Conservation (phyloP, 495 filamentous ascomycete species). For the Penicillium waksmanii region DNA sequence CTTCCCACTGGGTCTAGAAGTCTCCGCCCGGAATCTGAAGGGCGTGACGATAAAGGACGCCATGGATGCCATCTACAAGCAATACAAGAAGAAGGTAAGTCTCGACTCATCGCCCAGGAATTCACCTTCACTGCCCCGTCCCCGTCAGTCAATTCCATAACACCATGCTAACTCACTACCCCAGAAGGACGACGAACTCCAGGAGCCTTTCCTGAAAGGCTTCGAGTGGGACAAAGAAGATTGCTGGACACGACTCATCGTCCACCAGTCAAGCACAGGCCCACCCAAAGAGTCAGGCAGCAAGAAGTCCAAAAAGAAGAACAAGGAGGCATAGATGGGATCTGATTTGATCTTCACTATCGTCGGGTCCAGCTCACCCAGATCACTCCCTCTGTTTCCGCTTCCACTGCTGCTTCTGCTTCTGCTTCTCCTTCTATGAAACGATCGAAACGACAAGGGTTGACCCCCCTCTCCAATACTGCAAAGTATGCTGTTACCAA, state of each 20-base stretch:
- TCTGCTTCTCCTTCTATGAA: slow-evolving; percentile 1
- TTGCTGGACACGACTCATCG: slow-evolving; percentile 72
- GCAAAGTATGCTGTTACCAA: neutral
- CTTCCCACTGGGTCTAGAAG: slow-evolving; percentile 83
- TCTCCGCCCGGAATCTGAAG: slow-evolving; percentile 86
- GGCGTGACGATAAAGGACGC: slow-evolving; percentile 96
- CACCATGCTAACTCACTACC: slow-evolving; percentile 2
- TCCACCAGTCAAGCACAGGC: slow-evolving; percentile 78
- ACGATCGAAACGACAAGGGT: slow-evolving; percentile 23
- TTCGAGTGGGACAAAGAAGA: slow-evolving; percentile 96
- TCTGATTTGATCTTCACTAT: neutral
- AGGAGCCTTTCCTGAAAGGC: slow-evolving; percentile 79
- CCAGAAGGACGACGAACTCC: slow-evolving; percentile 86
- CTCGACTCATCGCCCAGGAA: neutral
- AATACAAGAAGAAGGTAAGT: slow-evolving; percentile 88
- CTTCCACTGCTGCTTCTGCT: neutral
- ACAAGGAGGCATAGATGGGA: slow-evolving; percentile 37
- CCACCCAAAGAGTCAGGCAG: slow-evolving; percentile 49
- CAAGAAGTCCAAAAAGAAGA: slow-evolving; percentile 74
- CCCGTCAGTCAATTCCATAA: neutral
- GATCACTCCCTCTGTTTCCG: neutral
- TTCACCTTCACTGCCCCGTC: too few relatives aligned
- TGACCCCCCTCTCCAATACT: slow-evolving; percentile 12
- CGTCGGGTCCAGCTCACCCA: neutral
- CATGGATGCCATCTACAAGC: slow-evolving; percentile 89